Base-by-base conservation (phyloP, 73 alveolate genomes). In the Breviolum minutum region DNA sequence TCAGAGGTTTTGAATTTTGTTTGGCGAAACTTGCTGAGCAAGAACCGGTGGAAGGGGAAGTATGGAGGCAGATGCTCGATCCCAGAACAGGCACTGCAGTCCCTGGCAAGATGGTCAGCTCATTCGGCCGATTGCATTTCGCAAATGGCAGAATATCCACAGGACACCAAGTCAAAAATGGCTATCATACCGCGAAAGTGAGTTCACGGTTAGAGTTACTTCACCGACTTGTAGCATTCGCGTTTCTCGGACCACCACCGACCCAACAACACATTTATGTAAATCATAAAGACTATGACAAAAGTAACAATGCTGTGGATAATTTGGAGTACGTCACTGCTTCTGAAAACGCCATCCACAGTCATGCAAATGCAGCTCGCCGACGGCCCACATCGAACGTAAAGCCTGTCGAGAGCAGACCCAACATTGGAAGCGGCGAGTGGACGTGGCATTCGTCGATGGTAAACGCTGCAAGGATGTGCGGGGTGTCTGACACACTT, bases 231-330 rank as follows among this genome's bases (percentile, higher is more conserved):
- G 86, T 77, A 4, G 86, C 86, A 4, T 27, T 29, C 2, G 86
- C 86, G 6, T 77, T 77, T 30, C 63, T 77, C 0, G 86, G 86
- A 26, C 86, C 61, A 29, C 86, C 86, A 8, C 86, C 86, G 63
- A 77, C 86, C 0, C n/a, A 5, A 63, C 63, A 29, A 26, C 86
- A 27, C 26, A 29, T 7, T 0, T 74, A 83, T 4, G 19, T 62
- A 16, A 83, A 83, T 22, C 93, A 83, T 60, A 83, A 0, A 3
- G 93, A 83, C 30, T 24, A 83, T 62, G 93, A 83, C 76, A 83
- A 40, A 7, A 54, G 93, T 19, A 83, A 83, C 93, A 83, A 83
- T 22, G 93, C 93, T 9, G 74, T 83, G 74, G 74, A 48, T 32
- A 83, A 83, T 40, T 83, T 83, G 74, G 93, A 83, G 93, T 83